phyloP scores from a whole-genome alignment of 257 asterid species.

The Misopates orontium region DNA sequence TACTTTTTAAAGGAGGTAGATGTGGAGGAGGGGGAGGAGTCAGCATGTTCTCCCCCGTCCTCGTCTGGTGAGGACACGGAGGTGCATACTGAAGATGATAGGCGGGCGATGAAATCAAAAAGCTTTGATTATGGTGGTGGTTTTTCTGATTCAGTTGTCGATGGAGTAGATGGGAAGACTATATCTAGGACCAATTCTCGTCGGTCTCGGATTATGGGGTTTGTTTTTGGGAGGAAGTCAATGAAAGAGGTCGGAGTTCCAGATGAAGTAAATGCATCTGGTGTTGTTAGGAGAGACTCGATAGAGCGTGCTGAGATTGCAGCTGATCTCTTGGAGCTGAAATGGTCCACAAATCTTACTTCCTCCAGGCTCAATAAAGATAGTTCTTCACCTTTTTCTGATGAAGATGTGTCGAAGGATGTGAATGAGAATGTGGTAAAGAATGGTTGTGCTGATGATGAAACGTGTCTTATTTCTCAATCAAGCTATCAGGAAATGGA shows the following conservation, averaged over 20 bases:
- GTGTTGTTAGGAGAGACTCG: slow-evolving; percentile 46
- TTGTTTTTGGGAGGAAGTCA: slow-evolving; percentile 64
- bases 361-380: slow-evolving; percentile 43
- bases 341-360: slow-evolving; percentile 82
- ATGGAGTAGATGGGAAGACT: slow-evolving; percentile 35
- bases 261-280: slow-evolving; percentile 32
- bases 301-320: slow-evolving; percentile 91
- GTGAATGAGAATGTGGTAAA: slow-evolving; percentile 26
- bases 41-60: slow-evolving; percentile 50
- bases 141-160: slow-evolving; percentile 34
- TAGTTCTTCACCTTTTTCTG: slow-evolving; percentile 27
- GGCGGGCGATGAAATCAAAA: slow-evolving; percentile 44
- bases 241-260: slow-evolving; percentile 28
- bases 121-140: slow-evolving; percentile 48
- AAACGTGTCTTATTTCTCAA: slow-evolving; percentile 20
- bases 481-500: slow-evolving; percentile 29
- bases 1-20: slow-evolving; percentile 74
- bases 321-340: slow-evolving; percentile 91
- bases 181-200: slow-evolving; percentile 48
- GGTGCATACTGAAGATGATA: slow-evolving; percentile 30
- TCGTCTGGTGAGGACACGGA: slow-evolving; percentile 71
- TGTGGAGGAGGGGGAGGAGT: slow-evolving; percentile 43
- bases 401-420: slow-evolving; percentile 31
- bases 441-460: slow-evolving; percentile 28
- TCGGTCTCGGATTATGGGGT: slow-evolving; percentile 55